Evolutionary conservation across 805 yeast species (phyloP).

Genomic region (Saccharomycopsis lassenensis): DNA sequence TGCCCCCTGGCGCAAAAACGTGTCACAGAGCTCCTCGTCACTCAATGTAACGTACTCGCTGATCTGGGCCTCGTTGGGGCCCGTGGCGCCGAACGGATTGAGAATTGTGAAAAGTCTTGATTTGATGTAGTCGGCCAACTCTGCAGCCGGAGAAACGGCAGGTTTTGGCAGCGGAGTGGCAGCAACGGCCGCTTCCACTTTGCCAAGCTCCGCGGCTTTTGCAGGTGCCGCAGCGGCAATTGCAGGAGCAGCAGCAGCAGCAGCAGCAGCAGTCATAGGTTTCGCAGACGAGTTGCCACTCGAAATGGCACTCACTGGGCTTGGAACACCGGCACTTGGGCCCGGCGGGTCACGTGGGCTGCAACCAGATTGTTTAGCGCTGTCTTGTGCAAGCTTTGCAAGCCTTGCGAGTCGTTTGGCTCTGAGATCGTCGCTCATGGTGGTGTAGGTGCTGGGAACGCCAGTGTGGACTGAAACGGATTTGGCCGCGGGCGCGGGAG

Average conservation of each 20-base stretch:
- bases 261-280: neutral
- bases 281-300: neutral
- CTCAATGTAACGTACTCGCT: neutral
- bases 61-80: slow-evolving; percentile 1
- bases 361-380: neutral
- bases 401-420: slow-evolving; percentile 45
- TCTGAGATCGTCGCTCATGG: slow-evolving; percentile 35
- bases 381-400: slow-evolving; percentile 20
- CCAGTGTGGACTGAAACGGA: too few relatives aligned
- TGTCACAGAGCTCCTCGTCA: neutral
- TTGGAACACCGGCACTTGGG: neutral
- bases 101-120: neutral
- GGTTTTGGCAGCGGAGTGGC: neutral
- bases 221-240: too few relatives aligned
- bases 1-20: slow-evolving; percentile 12
- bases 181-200: too few relatives aligned
- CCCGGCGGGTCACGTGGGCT: neutral
- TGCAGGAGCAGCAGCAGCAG: neutral
- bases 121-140: neutral
- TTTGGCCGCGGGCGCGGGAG: too few relatives aligned
- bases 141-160: neutral
- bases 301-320: neutral
- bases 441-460: too few relatives aligned
- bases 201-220: too few relatives aligned
- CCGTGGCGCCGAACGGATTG: neutral